Evolutionary conservation across 805 yeast genomes (phyloP).

Genomic region (Kazachstania viticola): DNA sequence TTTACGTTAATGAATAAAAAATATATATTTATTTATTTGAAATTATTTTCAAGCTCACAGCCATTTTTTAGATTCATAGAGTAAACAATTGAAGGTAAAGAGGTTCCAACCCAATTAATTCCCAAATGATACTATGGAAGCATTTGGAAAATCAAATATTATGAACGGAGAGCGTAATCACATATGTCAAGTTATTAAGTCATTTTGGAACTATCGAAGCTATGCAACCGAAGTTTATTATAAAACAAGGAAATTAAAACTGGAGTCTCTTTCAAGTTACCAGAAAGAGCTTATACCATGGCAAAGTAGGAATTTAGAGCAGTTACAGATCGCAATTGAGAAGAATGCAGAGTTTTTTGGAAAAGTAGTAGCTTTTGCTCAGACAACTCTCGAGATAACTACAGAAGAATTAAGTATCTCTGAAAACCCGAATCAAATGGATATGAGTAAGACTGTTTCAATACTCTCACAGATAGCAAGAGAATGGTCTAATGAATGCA

Average conservation of each 20-base stretch:
- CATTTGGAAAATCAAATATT: too few species aligned
- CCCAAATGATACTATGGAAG: too few species aligned
- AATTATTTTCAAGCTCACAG: too few species aligned
- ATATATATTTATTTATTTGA: too few species aligned
- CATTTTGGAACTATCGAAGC: constrained; percentile 3
- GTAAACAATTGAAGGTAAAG: too few species aligned
- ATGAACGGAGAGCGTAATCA: too few species aligned
- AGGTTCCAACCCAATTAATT: too few species aligned
- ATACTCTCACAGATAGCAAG: constrained; percentile 40
- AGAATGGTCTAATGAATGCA: constrained; percentile 46
- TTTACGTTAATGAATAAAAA: too few species aligned
- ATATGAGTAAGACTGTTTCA: constrained; percentile 39
- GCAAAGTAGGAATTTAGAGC: constrained; percentile 32
- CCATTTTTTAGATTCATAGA: too few species aligned
- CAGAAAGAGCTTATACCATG: constrained; percentile 37
- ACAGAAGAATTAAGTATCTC: not conserved
- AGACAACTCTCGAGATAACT: not conserved
- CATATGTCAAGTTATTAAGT: too few species aligned
- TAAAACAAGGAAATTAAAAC: constrained; percentile 23
- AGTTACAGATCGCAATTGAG: constrained; percentile 24
- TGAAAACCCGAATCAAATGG: not conserved
- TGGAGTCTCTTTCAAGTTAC: constrained; percentile 25
- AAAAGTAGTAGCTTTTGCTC: not conserved
- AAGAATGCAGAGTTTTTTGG: constrained; percentile 5
- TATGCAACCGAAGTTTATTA: constrained; percentile 6